Percentiles rank a stretch among this genome's conserved stretches.
Conservation (phyloP, 1,284 basidiomycete species). For the Mycosarcoma mackinlayi region DNA sequence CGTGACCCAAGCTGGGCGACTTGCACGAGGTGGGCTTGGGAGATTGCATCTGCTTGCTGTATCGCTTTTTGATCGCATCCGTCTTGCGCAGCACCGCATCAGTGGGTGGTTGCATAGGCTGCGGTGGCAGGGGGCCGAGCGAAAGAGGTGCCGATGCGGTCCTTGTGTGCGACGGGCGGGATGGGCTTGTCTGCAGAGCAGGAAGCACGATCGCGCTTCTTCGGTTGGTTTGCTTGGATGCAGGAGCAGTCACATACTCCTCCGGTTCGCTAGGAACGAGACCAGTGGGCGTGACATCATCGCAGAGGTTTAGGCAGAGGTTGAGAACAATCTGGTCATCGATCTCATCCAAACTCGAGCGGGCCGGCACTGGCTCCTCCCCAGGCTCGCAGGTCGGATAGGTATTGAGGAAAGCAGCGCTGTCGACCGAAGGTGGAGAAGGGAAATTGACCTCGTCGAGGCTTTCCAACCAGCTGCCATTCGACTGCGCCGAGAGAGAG, state of each 20-base stretch:
- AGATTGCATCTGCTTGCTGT: slow-evolving; percentile 13
- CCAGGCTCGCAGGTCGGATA: neutral
- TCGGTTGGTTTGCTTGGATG: neutral
- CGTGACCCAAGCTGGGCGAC: slow-evolving; percentile 1
- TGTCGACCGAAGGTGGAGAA: neutral
- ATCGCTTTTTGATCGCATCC: slow-evolving; percentile 29
- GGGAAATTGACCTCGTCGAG: neutral
- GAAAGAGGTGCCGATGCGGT: slow-evolving; percentile 22
- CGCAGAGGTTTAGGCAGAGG: slow-evolving; percentile 25
- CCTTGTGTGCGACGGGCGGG: neutral
- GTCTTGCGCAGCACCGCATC: slow-evolving; percentile 28
- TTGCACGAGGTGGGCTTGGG: neutral
- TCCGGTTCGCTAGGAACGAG: slow-evolving; percentile 1
- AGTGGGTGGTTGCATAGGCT: slow-evolving; percentile 10
- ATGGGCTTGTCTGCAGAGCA: neutral
- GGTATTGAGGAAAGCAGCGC: neutral
- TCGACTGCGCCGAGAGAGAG: neutral
- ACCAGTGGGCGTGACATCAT: neutral
- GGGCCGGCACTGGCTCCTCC: neutral
- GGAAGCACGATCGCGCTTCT: too few relatives aligned
- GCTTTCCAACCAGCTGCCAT: slow-evolving; percentile 20
- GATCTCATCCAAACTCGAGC: slow-evolving; percentile 38
- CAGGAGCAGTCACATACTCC: too few relatives aligned
- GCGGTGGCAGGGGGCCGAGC: slow-evolving; percentile 35
- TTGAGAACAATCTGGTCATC: slow-evolving; percentile 31